Evolutionary conservation across 148 eudicot species (phyloP), one percentile per base, ranked within the genome.

Genomic region (Oxyria digyna): DNA sequence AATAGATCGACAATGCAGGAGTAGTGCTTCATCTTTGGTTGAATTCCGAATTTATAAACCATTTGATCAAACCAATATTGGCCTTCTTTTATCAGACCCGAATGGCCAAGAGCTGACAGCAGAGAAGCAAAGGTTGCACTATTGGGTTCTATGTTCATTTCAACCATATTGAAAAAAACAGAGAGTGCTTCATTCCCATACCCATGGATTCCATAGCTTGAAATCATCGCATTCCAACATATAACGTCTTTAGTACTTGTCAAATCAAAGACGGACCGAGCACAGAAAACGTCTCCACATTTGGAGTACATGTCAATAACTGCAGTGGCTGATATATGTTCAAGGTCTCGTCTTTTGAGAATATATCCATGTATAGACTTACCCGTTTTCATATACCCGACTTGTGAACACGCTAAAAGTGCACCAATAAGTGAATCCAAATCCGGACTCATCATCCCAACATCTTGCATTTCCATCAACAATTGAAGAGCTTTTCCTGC

Each of bases 401-500:
- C 85, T 73, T 89, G 94, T 40, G 96, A 87, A 72, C 91, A 89
- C 0, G 96, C 96, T 50, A 90, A 85, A 32, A 91, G 77, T 65
- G 89, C 85, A 73, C 91, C 87, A 17, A 87, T 81, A 17, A 89
- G 71, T 15, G 98, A 85, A 57, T 79, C 84, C 67, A 87, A 86
- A 81, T 92, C 87, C 23, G 94, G 91, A 37, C 62, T 71, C 57
- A 87, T 73, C 43, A 87, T 73, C 43, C 78, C 77, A 37, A 81
- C 62, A 37, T 12, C 69, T 73, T 89, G 94, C 91, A 92, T 89
- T 52, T 85, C 79, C 37, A 74, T 84, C 72, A 92, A 89, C 2
- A 87, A 82, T 38, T 79, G 74, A 33, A 92, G 81, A 8, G 96
- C 94, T 76, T 33, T 80, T 72, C 83, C 84, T 40, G 89, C 83